phyloP scores from a whole-genome alignment of 108 stramenopile species.

The Pseudonitzschia delicatissima region DNA sequence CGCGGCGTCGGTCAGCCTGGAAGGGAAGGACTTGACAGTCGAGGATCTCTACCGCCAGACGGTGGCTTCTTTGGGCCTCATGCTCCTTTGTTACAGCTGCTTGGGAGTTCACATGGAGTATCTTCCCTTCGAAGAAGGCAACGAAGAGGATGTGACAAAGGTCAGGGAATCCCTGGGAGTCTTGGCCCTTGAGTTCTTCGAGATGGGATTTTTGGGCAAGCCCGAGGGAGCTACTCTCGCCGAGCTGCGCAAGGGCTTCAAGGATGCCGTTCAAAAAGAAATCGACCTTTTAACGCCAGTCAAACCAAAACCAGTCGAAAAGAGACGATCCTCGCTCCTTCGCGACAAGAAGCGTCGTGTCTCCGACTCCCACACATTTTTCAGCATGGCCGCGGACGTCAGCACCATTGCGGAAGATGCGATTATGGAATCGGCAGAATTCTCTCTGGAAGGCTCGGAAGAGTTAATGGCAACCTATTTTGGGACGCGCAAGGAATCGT shows the following conservation, averaged over 20 bases:
- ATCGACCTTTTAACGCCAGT: background rate
- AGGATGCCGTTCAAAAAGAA: constrained; percentile 10
- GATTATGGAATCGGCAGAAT: too few species aligned
- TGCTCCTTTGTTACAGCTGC: background rate
- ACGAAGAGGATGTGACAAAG: background rate
- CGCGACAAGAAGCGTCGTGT: constrained; percentile 8
- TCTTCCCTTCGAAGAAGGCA: constrained; percentile 12
- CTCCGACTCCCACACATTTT: constrained; percentile 10
- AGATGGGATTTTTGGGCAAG: background rate
- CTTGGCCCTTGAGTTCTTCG: background rate
- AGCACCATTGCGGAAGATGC: too few species aligned
- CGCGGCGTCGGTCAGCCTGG: background rate
- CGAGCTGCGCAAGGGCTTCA: background rate
- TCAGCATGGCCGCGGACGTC: background rate
- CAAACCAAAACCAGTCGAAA: background rate
- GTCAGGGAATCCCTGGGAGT: constrained; percentile 10
- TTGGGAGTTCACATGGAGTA: constrained; percentile 12
- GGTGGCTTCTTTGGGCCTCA: constrained; percentile 3
- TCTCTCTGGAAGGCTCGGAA: too few species aligned
- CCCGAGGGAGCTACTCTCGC: background rate
- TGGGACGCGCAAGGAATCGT: too few species aligned
- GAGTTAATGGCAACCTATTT: too few species aligned
- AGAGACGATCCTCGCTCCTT: constrained; percentile 15
- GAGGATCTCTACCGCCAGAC: background rate
- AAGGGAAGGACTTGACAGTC: background rate